Evolutionary conservation across 2,329 filamentous ascomycete genomes (phyloP), one percentile per base, ranked within the genome.

Genomic region (Curvularia verruculosa): DNA sequence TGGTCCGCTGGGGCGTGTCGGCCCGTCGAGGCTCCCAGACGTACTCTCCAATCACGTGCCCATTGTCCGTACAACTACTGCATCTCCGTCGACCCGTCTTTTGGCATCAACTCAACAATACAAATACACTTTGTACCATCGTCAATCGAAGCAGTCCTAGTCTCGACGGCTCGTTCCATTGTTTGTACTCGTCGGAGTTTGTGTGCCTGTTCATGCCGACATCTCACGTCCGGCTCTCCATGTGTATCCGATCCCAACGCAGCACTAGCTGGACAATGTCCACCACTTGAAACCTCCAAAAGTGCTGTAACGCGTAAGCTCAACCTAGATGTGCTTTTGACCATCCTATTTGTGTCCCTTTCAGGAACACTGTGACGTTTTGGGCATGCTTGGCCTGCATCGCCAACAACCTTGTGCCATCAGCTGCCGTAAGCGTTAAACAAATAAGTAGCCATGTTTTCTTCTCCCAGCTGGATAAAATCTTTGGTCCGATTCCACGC

Each of bases 171-270:
- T 24, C 34, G 31, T 24, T 13, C 5, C 10, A 12, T 36, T 10
- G 21, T 29, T 19, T 36, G 23, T 26, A 44, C 18, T 40, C 7
- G 52, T 68, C 69, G 67, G 69, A 29, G 58, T 45, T 67, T 24
- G 43, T n/a, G n/a, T 28, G 45, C 24, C 10, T 37, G 49, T 56
- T 68, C 66, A 62, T 60, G 58, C 70, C 71, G 71, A 72, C 59
- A 59, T 65, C 43, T 56, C 31, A 51, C 49, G 49, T 43, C 57
- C 69, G 72, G 72, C 72, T 75, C 72, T 74, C 72, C 71, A 60
- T 54, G 23, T 55, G 28, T 37, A 59, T 45, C 46, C 63, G 61
- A 55, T 18, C 56, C 43, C 47, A 60, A 49, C 26, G n/a, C 26
- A 36, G 57, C 43, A 26, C 21, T 60, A 63, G 54, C 52, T 49